Conservation (phyloP, 768 basidiomycete genomes). For the Hericium rajendrae region DNA sequence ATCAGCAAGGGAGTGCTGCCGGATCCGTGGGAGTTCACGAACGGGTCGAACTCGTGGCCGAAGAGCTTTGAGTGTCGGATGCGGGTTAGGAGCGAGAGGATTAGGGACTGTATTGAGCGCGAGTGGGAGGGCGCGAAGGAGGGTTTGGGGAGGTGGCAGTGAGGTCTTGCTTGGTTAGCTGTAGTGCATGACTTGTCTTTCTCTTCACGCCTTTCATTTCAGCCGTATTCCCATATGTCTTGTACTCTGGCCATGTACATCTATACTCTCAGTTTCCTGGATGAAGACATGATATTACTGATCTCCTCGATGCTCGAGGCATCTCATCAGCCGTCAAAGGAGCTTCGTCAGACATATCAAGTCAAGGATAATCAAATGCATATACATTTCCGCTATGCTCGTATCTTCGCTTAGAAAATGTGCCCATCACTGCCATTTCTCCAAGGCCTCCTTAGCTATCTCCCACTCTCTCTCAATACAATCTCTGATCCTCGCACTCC, state of each 20-base stretch:
- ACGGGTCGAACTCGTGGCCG: slow-evolving; percentile 2
- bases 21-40: background rate
- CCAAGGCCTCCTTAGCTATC: background rate
- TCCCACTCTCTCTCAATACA: background rate
- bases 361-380: too few species aligned
- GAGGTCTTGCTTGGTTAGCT: background rate
- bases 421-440: background rate
- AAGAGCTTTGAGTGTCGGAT: background rate
- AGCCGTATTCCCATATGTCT: background rate
- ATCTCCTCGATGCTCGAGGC: background rate
- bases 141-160: slow-evolving; percentile 1
- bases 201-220: background rate
- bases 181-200: background rate
- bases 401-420: too few species aligned
- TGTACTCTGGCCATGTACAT: background rate
- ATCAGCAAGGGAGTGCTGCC: background rate
- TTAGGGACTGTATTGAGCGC: slow-evolving; percentile 1
- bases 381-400: too few species aligned
- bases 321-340: too few species aligned
- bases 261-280: background rate
- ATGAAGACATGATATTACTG: too few species aligned
- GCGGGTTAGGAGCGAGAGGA: background rate
- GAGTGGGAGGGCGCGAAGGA: slow-evolving; percentile 1
- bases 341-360: too few species aligned
- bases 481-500: background rate